These are phyloP conservation scores for Fusarium protoensiforme DNA, from an alignment of 2,329 filamentous ascomycete genomes.

Conservation along the genomic window DNA sequence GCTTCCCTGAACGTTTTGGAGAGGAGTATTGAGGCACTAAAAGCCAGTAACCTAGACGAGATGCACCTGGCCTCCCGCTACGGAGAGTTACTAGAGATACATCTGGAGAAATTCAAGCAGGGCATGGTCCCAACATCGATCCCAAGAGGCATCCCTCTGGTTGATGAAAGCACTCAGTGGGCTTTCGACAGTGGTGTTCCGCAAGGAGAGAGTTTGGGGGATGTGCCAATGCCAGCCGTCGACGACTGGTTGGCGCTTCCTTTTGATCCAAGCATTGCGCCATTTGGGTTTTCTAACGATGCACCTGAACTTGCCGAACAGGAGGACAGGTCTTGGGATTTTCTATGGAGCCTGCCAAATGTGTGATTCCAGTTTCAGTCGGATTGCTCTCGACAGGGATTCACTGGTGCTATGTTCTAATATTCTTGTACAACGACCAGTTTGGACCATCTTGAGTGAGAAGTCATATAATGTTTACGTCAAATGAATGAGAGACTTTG, in stretches of 20 bases:
- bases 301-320: background rate
- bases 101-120: constrained; percentile 9
- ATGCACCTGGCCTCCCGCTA: constrained; percentile 31
- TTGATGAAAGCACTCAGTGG: background rate
- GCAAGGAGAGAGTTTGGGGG: background rate
- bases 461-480: background rate
- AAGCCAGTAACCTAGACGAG: constrained; percentile 20
- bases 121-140: constrained; percentile 15
- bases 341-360: constrained; percentile 17
- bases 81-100: constrained; percentile 24
- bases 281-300: constrained; percentile 11
- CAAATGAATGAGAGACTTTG: background rate
- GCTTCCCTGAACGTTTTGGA: constrained; percentile 12
- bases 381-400: background rate
- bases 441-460: background rate
- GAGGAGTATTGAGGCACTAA: constrained; percentile 8
- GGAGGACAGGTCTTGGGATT: constrained; percentile 16
- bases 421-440: background rate
- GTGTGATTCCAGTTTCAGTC: background rate
- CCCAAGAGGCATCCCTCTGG: background rate
- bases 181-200: background rate
- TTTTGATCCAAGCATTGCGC: background rate
- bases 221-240: background rate
- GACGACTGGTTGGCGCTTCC: constrained; percentile 11
- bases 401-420: background rate